These are phyloP conservation scores for Umbelopsis vinacea DNA, from an alignment of 192 early-diverging fungal genomes.

Conservation along the genomic window DNA sequence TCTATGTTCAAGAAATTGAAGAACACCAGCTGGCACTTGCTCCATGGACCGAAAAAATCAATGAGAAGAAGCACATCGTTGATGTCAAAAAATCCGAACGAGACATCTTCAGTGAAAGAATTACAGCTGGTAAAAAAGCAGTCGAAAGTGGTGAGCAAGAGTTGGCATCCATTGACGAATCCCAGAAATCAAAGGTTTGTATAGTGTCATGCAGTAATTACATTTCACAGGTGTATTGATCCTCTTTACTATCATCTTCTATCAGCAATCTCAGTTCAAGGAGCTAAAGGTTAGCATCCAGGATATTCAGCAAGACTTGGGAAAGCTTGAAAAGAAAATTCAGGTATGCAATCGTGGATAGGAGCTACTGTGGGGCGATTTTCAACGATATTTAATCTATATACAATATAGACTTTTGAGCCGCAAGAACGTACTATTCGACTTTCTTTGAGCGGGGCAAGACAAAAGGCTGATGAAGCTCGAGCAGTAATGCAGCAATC, in stretches of 20 bases:
- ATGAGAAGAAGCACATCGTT: slow-evolving; percentile 70
- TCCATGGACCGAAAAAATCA: slow-evolving; percentile 88
- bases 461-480: slow-evolving; percentile 76
- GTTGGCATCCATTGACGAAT: slow-evolving; percentile 48
- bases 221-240: background rate
- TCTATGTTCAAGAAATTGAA: slow-evolving; percentile 80
- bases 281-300: slow-evolving; percentile 33
- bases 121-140: slow-evolving; percentile 51
- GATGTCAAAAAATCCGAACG: slow-evolving; percentile 83
- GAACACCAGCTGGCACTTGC: slow-evolving; percentile 82
- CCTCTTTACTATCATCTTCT: background rate
- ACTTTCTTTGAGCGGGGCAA: slow-evolving; percentile 42
- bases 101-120: slow-evolving; percentile 72
- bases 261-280: background rate
- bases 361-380: background rate
- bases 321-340: slow-evolving; percentile 38
- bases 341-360: slow-evolving; percentile 16
- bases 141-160: slow-evolving; percentile 67
- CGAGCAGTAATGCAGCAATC: slow-evolving; percentile 60
- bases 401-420: background rate
- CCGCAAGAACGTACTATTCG: slow-evolving; percentile 41
- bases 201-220: no score
- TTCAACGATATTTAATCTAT: background rate
- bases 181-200: slow-evolving; percentile 40
- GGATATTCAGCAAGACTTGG: slow-evolving; percentile 50